Conservation (phyloP, 2,329 filamentous ascomycete genomes). For the Fusarium foetens region DNA sequence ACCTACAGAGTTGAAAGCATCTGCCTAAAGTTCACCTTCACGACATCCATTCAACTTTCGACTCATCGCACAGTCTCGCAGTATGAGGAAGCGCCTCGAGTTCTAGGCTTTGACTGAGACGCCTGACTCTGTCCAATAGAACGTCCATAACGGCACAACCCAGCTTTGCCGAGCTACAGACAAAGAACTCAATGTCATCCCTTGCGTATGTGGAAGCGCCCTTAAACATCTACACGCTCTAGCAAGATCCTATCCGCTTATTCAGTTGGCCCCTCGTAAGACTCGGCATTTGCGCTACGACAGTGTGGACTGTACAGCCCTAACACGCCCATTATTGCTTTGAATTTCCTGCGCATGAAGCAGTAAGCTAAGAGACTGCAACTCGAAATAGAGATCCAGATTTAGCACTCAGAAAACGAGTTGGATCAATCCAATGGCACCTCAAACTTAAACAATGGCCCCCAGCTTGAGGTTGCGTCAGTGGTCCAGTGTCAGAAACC, state of each 20-base stretch:
- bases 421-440: neutral
- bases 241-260: slow-evolving; percentile 5
- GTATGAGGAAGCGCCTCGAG: slow-evolving; percentile 29
- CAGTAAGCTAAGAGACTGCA: slow-evolving; percentile 13
- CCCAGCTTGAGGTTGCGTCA: slow-evolving; percentile 27
- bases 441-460: slow-evolving; percentile 5
- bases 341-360: slow-evolving; percentile 13
- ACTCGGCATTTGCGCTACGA: slow-evolving; percentile 22
- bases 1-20: slow-evolving; percentile 20
- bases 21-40: neutral
- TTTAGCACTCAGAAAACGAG: slow-evolving; percentile 14
- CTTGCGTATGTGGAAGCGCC: slow-evolving; percentile 24
- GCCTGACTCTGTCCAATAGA: slow-evolving; percentile 25
- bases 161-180: slow-evolving; percentile 8
- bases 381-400: slow-evolving; percentile 6
- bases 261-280: slow-evolving; percentile 9
- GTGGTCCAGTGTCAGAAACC: slow-evolving; percentile 26
- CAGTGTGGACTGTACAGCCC: slow-evolving; percentile 10
- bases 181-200: slow-evolving; percentile 26
- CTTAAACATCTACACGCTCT: slow-evolving; percentile 11
- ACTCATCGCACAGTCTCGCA: slow-evolving; percentile 29
- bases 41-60: neutral
- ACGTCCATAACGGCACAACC: slow-evolving; percentile 2
- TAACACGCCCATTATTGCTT: slow-evolving; percentile 20
- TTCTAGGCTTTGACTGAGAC: slow-evolving; percentile 22